phyloP scores from a whole-genome alignment of 2,329 filamentous ascomycete genomes.

The Fusarium sulawesiense region DNA sequence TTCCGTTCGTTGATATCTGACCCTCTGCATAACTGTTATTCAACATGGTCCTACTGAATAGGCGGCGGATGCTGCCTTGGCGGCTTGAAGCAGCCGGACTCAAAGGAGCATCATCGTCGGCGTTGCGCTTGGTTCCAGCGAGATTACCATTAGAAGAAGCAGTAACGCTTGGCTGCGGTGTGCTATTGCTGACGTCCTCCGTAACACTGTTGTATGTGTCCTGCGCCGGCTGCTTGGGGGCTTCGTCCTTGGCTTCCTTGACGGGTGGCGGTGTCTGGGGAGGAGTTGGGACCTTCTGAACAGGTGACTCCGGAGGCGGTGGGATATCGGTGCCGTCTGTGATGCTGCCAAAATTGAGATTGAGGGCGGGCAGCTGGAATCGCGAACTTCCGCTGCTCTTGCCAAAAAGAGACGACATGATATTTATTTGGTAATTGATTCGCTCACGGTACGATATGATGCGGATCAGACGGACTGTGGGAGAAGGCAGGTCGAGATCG shows the following conservation, averaged over 20 bases:
- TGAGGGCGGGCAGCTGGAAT: slow-evolving; percentile 69
- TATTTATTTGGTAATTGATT: slow-evolving; percentile 20
- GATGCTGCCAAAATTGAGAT: slow-evolving; percentile 69
- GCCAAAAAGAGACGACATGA: slow-evolving; percentile 50
- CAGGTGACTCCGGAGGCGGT: slow-evolving; percentile 66
- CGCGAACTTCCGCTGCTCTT: slow-evolving; percentile 49
- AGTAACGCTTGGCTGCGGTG: slow-evolving; percentile 41
- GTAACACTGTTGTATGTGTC: slow-evolving; percentile 30
- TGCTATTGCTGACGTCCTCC: slow-evolving; percentile 34
- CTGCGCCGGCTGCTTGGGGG: slow-evolving; percentile 21
- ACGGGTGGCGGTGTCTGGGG: slow-evolving; percentile 51
- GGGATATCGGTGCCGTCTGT: slow-evolving; percentile 72
- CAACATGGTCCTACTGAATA: slow-evolving; percentile 67
- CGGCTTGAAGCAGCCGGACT: slow-evolving; percentile 65
- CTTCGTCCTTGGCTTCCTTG: slow-evolving; percentile 41
- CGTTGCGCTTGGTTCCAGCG: slow-evolving; percentile 61
- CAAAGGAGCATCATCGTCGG: slow-evolving; percentile 63
- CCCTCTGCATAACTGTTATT: slow-evolving; percentile 65
- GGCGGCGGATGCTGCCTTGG: slow-evolving; percentile 66
- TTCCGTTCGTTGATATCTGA: slow-evolving; percentile 56
- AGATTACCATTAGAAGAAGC: slow-evolving; percentile 56
- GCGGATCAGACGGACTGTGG: slow-evolving; percentile 21
- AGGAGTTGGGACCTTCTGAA: slow-evolving; percentile 60
- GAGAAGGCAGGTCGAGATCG: slow-evolving; percentile 19
- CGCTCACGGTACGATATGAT: slow-evolving; percentile 22